These are phyloP conservation scores for Plenodomus lindquistii DNA, from an alignment of 2,329 filamentous ascomycete species.

Conservation along the genomic window DNA sequence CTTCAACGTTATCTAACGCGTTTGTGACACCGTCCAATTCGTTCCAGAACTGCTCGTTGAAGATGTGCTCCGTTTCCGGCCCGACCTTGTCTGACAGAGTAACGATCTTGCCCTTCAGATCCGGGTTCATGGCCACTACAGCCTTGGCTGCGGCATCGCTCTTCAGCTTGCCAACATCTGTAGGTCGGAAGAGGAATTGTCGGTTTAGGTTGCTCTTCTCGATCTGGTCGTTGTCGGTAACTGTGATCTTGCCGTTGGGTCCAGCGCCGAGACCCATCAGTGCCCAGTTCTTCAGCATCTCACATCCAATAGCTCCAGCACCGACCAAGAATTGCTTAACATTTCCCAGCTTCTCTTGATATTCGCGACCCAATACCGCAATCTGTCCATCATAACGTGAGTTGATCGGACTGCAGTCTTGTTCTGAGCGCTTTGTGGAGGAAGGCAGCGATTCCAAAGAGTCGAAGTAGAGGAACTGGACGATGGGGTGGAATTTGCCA, in stretches of 20 bases:
- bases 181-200: constrained; percentile 91
- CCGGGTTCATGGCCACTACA: constrained; percentile 95
- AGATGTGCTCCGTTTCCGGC: constrained; percentile 87
- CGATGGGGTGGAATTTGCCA: constrained; percentile 94
- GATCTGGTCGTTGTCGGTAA: constrained; percentile 98
- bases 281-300: constrained; percentile 99
- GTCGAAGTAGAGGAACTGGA: constrained; percentile 97
- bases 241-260: constrained; percentile 82
- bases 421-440: constrained; percentile 74
- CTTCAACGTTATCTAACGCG: constrained; percentile 95
- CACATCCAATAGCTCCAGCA: constrained; percentile 94
- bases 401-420: constrained; percentile 82
- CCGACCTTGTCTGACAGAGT: constrained; percentile 89
- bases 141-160: constrained; percentile 89
- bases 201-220: constrained; percentile 98
- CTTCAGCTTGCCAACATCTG: constrained; percentile 95
- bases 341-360: constrained; percentile 90
- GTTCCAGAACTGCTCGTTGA: constrained; percentile 92
- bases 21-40: constrained; percentile 90
- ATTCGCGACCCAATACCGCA: constrained; percentile 91
- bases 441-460: constrained; percentile 92
- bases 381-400: constrained; percentile 96
- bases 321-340: constrained; percentile 93
- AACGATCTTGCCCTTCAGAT: constrained; percentile 82
- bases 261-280: constrained; percentile 95